Base-by-base conservation (phyloP, 192 early-diverging fungal species). In the Chytriomyces confervae region DNA sequence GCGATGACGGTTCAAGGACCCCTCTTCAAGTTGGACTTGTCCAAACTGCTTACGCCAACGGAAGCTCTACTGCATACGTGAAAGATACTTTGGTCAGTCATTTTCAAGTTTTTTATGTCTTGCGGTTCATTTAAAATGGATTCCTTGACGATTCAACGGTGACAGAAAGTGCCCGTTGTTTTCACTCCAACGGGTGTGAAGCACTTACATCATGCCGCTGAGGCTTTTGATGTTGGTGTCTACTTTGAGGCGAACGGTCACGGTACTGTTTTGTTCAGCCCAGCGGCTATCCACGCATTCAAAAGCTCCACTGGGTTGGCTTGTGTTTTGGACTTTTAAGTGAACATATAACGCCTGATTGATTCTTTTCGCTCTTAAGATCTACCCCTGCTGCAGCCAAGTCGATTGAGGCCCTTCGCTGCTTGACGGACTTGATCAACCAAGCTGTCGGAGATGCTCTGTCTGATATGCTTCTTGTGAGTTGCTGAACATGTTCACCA, bases 191-290 rank as follows among this genome's bases (percentile, higher is more conserved):
- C 98, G 7, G 98, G 98, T 74, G 98, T 99, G 73, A 99, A 99
- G 91, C 92, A 99, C 85, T 87, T 99, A 78, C 98, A 99, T 80
- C 98, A 99, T 82, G 96, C 96, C 76, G 98, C 98, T 44, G 92
- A 95, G 82, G 92, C 94, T 78, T 98, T 95, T 84, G 95, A 97
- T 83, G 92, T 98, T 76, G 98, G 98, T 80, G 96, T 98, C 50
- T 99, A 99, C 89, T 99, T 99, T 92, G 98, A 99, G 84, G 98
- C 98, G 53, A 99, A 99, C 77, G 98, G 98, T 70, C 98, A 99
- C 82, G 98, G 98, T 66, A 99, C 98, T 20, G 93, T 98, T 61
- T 87, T 99, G 74, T 99, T 99, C 84, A 98, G 94, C 81, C 78
- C 89, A 53, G 80, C 79, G 5, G 93, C 93, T 18, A 83, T 90